phyloP scores from a whole-genome alignment of 2,329 filamentous ascomycete genomes.

The Penicillium occitanis region DNA sequence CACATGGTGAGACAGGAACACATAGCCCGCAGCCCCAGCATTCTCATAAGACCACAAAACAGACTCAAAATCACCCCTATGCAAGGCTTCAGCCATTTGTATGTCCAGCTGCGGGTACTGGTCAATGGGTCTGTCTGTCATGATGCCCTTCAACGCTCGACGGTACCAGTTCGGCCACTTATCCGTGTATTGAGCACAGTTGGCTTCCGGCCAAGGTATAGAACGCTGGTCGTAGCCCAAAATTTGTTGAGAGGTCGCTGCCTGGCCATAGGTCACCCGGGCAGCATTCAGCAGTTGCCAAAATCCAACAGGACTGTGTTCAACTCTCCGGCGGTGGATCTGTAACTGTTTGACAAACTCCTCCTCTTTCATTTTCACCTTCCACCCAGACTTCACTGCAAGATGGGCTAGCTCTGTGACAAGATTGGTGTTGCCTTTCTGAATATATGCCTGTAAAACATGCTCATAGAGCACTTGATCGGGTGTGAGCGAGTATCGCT shows the following conservation, averaged over 20 bases:
- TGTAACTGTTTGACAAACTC: slow-evolving; percentile 37
- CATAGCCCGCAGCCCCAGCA: slow-evolving; percentile 31
- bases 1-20: slow-evolving; percentile 37
- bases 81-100: slow-evolving; percentile 40
- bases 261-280: slow-evolving; percentile 33
- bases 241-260: slow-evolving; percentile 36
- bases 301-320: slow-evolving; percentile 37
- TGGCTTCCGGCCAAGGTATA: slow-evolving; percentile 29
- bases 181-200: slow-evolving; percentile 28
- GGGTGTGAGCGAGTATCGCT: slow-evolving; percentile 38
- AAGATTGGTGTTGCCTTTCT: slow-evolving; percentile 38
- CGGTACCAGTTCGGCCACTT: slow-evolving; percentile 31
- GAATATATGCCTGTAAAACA: slow-evolving; percentile 41
- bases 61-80: slow-evolving; percentile 36
- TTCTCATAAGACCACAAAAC: slow-evolving; percentile 34
- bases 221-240: slow-evolving; percentile 38
- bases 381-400: slow-evolving; percentile 35
- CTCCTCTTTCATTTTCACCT: slow-evolving; percentile 32
- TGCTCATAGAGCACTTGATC: slow-evolving; percentile 43
- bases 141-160: slow-evolving; percentile 31
- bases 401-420: slow-evolving; percentile 34
- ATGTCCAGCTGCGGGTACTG: slow-evolving; percentile 37
- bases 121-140: slow-evolving; percentile 31
- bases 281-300: slow-evolving; percentile 45
- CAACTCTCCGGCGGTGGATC: slow-evolving; percentile 35